Percentiles rank a stretch among this genome's conserved stretches.
Conservation (phyloP, 306 rosid genomes). For the Vigna nakashimae region DNA sequence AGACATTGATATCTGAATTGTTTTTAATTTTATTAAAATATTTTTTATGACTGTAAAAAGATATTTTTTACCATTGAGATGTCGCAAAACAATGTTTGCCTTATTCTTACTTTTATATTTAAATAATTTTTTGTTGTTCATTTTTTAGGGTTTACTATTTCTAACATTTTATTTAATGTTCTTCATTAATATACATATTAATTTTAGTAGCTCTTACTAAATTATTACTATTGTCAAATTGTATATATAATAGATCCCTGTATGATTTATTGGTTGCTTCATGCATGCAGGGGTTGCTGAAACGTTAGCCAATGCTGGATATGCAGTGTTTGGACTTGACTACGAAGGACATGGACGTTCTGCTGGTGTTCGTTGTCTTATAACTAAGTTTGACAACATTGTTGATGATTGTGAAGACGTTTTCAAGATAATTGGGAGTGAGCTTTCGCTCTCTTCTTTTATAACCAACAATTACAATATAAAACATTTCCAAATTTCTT, state of each 20-base stretch:
- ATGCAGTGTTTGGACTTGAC: constrained; percentile 82
- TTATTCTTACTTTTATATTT: too few relatives aligned
- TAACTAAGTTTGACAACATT: constrained; percentile 70
- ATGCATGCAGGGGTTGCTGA: constrained; percentile 60
- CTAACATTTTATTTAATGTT: too few relatives aligned
- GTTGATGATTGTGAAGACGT: constrained; percentile 63
- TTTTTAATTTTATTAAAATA: too few relatives aligned
- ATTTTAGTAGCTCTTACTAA: neutral
- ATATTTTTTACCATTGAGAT: too few relatives aligned
- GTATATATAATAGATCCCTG: neutral
- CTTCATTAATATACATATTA: too few relatives aligned
- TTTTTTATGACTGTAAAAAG: too few relatives aligned
- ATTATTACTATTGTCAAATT: constrained; percentile 1
- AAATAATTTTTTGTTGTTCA: too few relatives aligned
- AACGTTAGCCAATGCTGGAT: constrained; percentile 67
- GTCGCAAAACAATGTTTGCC: too few relatives aligned
- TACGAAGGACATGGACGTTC: constrained; percentile 91
- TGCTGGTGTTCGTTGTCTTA: constrained; percentile 78
- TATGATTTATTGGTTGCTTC: neutral
- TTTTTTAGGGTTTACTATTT: too few relatives aligned
- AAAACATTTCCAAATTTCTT: neutral
- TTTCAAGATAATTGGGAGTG: constrained; percentile 76
- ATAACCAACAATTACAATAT: neutral
- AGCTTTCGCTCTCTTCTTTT: neutral
- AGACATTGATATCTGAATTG: too few relatives aligned